phyloP scores from a whole-genome alignment of 2,329 filamentous ascomycete species.

The Ophiocordyceps sinensis region DNA sequence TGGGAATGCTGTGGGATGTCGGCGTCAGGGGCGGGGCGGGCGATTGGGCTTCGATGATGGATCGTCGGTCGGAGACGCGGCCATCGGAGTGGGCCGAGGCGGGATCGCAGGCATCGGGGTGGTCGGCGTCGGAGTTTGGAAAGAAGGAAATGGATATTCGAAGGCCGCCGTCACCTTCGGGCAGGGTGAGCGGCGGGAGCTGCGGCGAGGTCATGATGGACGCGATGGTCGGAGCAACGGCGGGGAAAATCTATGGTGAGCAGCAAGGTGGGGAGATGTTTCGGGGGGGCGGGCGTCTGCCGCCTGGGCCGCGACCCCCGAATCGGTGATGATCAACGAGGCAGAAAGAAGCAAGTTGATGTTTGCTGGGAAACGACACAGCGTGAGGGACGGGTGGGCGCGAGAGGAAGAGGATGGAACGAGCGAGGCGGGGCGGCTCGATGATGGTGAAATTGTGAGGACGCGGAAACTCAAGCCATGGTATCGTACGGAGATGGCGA shows the following conservation, averaged over 20 bases:
- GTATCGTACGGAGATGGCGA: too few relatives aligned
- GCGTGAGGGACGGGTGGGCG: too few relatives aligned
- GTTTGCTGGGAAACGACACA: neutral
- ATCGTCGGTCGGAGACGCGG: neutral
- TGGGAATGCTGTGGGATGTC: constrained; percentile 10
- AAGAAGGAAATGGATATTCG: constrained; percentile 13
- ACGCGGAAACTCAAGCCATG: too few relatives aligned
- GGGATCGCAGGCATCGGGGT: constrained; percentile 7
- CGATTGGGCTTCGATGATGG: neutral
- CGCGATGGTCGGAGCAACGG: neutral
- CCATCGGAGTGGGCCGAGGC: constrained; percentile 2
- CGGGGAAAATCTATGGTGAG: neutral
- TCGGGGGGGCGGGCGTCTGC: constrained; percentile 1
- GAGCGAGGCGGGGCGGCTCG: too few relatives aligned
- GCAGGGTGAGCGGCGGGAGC: neutral
- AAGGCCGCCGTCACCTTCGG: constrained; percentile 10
- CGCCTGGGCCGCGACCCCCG: neutral
- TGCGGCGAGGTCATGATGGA: neutral
- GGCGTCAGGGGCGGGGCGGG: neutral
- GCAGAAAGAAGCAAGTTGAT: neutral
- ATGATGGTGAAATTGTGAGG: too few relatives aligned
- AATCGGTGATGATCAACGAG: neutral
- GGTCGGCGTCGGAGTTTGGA: neutral
- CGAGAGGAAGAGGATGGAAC: too few relatives aligned
- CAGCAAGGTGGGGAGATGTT: constrained; percentile 12